Conservation (phyloP, 108 stramenopile genomes). For the Nannochloropsis granulata region DNA sequence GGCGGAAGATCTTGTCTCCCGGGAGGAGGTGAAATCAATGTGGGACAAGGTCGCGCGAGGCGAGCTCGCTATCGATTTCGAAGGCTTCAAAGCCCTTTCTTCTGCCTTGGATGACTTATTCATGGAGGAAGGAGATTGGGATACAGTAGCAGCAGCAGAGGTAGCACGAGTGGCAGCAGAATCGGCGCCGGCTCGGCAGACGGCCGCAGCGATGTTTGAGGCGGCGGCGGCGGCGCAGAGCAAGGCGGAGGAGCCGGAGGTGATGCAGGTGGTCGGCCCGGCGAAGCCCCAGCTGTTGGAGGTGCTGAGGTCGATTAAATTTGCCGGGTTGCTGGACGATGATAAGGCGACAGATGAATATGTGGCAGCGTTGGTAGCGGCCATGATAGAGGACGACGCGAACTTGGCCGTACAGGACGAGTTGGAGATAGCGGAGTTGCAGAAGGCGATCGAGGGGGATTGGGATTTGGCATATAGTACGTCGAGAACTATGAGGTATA, state of each 20-base stretch:
- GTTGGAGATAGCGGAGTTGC: background rate
- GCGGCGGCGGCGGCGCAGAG: background rate
- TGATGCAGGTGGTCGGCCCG: background rate
- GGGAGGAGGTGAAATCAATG: background rate
- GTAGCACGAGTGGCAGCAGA: background rate
- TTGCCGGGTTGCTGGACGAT: background rate
- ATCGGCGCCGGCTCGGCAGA: background rate
- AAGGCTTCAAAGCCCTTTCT: background rate
- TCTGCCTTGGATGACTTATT: background rate
- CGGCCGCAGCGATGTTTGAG: background rate
- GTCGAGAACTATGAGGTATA: background rate
- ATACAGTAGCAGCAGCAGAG: background rate
- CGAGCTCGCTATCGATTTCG: background rate
- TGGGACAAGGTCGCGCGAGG: background rate
- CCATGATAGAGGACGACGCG: background rate
- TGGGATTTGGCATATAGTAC: background rate
- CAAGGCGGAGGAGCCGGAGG: background rate
- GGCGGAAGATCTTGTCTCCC: background rate
- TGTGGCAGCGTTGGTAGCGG: background rate
- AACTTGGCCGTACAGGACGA: background rate
- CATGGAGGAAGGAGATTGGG: background rate
- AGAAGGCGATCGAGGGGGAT: background rate
- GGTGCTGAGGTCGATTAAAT: background rate
- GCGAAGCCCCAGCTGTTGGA: background rate
- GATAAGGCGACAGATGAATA: background rate